Evolutionary conservation across 2,329 filamentous ascomycete genomes (phyloP), one percentile per base, ranked within the genome.

Genomic region (Hypoxylon sp.): DNA sequence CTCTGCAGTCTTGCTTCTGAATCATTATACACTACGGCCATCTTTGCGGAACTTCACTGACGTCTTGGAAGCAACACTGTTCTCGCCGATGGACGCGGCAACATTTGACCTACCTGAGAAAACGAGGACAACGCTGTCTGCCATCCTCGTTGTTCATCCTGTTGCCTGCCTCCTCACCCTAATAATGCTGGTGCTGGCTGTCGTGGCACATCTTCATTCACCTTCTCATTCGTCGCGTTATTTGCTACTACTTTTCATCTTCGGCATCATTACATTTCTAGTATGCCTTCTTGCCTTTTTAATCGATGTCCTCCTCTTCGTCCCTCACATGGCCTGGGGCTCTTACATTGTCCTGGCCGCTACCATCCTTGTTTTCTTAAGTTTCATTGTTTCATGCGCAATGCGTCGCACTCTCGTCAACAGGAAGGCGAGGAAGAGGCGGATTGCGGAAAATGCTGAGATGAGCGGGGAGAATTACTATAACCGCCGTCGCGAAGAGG

Each of bases 391-490:
- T 29, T 93, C 92, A 7, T 99, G 93, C 73, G 92, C 92, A 18
- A 98, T 98, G 92, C 89, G 95, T 63, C 87, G 94, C 58, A 96
- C 93, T 2, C 80, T 98, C 55, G 91, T 97, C 60, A 91, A 91
- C 74, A 86, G 94, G 68, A 97, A 97, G 78, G 91, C 93, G n/a
- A 85, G 93, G 61, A 93, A 95, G 81, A 91, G 88, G 79, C 86
- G 92, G 41, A 96, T 98, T 71, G 92, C 88, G 2, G 90, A 96
- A 74, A 97, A 98, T 72, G 91, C 93, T 6, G 93, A 98, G 73
- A 98, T 98, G 93, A 98, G 91, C 72, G 94, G 94, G 23, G 88
- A 95, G 69, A 95, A 93, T 71, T 97, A 89, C 73, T 97, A 96
- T 75, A 89, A 88, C 69, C 83, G 88, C 57, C 85, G 89, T 74